Evolutionary conservation across 805 yeast species (phyloP), one percentile per base, ranked within the genome.

Genomic region (Lipomyces chichibuensis): DNA sequence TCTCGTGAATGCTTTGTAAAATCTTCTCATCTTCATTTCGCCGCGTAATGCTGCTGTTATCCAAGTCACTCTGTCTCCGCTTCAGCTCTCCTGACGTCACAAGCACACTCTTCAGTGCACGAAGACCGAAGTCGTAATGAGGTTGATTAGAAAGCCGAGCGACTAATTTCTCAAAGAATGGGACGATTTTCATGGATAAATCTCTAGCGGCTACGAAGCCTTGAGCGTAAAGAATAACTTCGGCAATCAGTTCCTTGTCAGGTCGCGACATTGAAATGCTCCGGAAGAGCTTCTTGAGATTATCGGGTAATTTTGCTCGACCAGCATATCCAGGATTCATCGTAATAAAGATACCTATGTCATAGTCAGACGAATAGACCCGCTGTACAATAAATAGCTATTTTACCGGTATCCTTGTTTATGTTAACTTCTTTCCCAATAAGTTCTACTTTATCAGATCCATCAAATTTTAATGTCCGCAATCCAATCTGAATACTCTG

Each of bases 281-380:
- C 64, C 96, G 80, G 77, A 93, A 94, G 43, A 88, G 83, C 73
- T 86, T 89, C 74, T 89, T 89, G 77, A 94, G 79, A 74, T 93
- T 94, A 65, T 93, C 97, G 0, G 98, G 98, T 13, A 94, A 78
- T 29, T 82, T 83, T 2, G 91, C 84, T 75, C 98, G 85, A 0
- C 98, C 98, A 13, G 86, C 86, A 74, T 94, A 94, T 0, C 84
- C 88, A 0, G 97, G 98, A 74, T 94, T 94, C 90, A 92, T 89
- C 0, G 98, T 94, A 1, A 94, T 87, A 75, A 93, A 93, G 0
- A 94, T 80, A 0, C 96, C 97, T 67, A 57, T 2, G 23, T 9
- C 6, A n/a, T 35, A 56, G 27, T 35, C 25, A 53, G 37, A 57
- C 1, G 6, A 23, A 6, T 29, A 8, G 35, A 6, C 23, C 14